Evolutionary conservation across 495 filamentous ascomycete species (phyloP), one percentile per base, ranked within the genome.

Genomic region (Immersiella caudata): DNA sequence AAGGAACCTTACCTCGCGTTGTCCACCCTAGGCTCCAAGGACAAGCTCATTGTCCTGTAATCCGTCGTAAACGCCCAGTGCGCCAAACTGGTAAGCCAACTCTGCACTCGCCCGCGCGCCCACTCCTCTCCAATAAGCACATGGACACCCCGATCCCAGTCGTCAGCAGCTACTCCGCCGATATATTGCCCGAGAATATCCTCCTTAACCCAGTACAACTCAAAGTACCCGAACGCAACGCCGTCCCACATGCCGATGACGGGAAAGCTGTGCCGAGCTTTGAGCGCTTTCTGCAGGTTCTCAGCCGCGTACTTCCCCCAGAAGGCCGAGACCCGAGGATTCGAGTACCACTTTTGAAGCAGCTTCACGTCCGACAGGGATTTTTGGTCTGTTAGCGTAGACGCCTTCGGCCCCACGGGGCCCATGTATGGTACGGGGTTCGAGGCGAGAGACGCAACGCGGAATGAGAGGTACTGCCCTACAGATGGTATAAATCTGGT

Each of bases 191-290:
- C 93, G 24, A 99, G 74, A 1, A 79, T 78, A 73, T 98, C 96
- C 75, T 99, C 95, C 71, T 97, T 97, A 1, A 95, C 94, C 96
- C 96, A 99, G 80, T 99, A 99, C 49, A 99, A 86, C 81, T 99
- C 96, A 73, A 99, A 97, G 71, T 96, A 99, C 0, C 95, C 95
- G 78, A 98, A 99, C 0, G 95, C 95, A 66, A 94, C 90, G 2
- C 92, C 94, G 62, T 96, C 92, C 93, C 94, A 99, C 80, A 91
- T 88, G 33, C 92, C 95, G 69, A 99, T 94, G 1, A 89, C 91
- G 0, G 95, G 96, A 79, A 97, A 97, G 59, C 87, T 92, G 77
- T 97, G 90, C 11, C 81, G 82, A 29, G 81, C 85, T 12, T 82
- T 83, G 50, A 98, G 76, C 18, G 85, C 89, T 18, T 79, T 77